Conservation (phyloP, 345 rosid genomes). For the Raphanus sativus region DNA sequence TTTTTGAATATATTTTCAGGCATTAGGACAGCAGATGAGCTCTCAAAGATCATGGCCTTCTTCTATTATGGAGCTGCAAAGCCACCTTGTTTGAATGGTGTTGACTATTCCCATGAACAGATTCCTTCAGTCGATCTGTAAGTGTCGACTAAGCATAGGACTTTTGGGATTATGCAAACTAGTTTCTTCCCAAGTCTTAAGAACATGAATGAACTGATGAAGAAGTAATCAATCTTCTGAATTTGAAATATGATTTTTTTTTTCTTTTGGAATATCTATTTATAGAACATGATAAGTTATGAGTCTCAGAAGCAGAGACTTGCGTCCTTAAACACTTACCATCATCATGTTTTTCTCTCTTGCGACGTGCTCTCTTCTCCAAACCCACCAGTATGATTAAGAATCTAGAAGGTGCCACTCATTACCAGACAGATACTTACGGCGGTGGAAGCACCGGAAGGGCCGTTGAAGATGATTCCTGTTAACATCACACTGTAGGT, state of each 20-base stretch:
- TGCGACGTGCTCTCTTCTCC: no score
- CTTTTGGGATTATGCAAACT: constrained; percentile 19
- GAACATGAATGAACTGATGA: constrained; percentile 7
- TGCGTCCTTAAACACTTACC: constrained; percentile 33
- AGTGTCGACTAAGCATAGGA: constrained; percentile 14
- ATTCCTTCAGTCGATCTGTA: constrained; percentile 49
- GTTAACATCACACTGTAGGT: no score
- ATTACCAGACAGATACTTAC: no score
- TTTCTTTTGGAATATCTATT: constrained; percentile 1
- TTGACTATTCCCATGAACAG: constrained; percentile 46
- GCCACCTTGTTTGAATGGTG: constrained; percentile 56
- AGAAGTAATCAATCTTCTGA: constrained; percentile 10
- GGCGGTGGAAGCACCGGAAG: no score
- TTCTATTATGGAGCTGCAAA: constrained; percentile 89
- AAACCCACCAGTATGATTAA: no score
- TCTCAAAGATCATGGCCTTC: constrained; percentile 87
- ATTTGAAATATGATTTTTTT: not conserved
- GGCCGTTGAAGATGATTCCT: no score
- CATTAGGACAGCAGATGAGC: constrained; percentile 65
- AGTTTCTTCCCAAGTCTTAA: not conserved
- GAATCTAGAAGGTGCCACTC: no score
- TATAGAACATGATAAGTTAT: constrained; percentile 7
- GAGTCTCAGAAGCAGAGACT: not conserved
- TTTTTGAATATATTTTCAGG: constrained; percentile 40
- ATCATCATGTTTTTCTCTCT: no score